A percentile compares a stretch with the other conserved stretches of the same genome.
These are phyloP conservation scores for Suillus subluteus DNA, from an alignment of 768 basidiomycete genomes.

Conservation along the genomic window DNA sequence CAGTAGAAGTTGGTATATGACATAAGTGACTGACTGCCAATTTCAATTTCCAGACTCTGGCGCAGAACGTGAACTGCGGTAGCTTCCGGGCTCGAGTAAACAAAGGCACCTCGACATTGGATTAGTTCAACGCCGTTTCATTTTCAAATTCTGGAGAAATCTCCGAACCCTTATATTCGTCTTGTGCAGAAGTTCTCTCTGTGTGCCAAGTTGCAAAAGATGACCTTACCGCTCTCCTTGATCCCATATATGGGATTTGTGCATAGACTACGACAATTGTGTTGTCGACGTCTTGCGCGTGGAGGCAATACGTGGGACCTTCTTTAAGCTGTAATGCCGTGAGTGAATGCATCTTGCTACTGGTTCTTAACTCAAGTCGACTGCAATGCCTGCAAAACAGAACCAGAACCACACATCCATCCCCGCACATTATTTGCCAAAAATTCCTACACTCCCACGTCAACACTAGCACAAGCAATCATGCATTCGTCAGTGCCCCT, in stretches of 20 bases:
- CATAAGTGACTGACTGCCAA: no score
- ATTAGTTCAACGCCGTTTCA: not conserved
- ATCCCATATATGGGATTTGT: constrained; percentile 71
- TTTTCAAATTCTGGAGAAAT: constrained; percentile 14
- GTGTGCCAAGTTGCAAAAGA: constrained; percentile 54
- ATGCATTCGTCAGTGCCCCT: constrained; percentile 70
- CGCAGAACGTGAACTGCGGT: no score
- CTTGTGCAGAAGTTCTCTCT: constrained; percentile 67
- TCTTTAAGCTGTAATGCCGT: constrained; percentile 78
- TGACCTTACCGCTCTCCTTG: constrained; percentile 41
- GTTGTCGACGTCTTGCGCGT: constrained; percentile 64
- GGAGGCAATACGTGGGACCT: constrained; percentile 82
- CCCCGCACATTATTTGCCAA: constrained; percentile 58
- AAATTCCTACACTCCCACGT: constrained; percentile 83
- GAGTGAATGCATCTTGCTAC: constrained; percentile 33
- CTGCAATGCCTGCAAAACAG: constrained; percentile 68
- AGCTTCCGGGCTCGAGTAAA: no score
- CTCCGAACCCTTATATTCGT: constrained; percentile 51
- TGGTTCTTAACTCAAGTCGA: not conserved
- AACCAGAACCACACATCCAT: constrained; percentile 46
- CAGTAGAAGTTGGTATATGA: no score
- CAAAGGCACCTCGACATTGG: not conserved
- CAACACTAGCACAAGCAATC: constrained; percentile 73
- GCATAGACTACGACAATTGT: constrained; percentile 57
- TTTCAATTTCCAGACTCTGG: no score